Evolutionary conservation across 441 rosid genomes (phyloP).

Genomic region (Brassica hybrid): DNA sequence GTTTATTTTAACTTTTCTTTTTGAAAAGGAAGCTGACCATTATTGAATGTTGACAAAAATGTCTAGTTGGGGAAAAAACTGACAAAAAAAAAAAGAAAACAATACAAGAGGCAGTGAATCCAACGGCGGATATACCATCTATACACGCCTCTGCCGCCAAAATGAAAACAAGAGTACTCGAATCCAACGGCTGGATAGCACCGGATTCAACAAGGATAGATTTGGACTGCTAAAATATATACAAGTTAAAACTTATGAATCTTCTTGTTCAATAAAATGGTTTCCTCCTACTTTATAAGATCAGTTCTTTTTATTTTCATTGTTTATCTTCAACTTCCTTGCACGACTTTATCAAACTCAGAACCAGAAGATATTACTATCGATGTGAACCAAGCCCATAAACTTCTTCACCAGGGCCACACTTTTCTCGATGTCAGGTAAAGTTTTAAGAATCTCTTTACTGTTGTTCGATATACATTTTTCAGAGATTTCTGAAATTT

Average conservation of each 20-base stretch:
- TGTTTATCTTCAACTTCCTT: constrained; percentile 14
- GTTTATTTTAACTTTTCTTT: too few relatives aligned
- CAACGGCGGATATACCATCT: constrained; percentile 11
- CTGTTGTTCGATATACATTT: too few relatives aligned
- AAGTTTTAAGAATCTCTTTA: not conserved
- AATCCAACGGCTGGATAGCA: constrained; percentile 34
- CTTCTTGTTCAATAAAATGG: constrained; percentile 15
- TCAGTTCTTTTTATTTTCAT: constrained; percentile 29
- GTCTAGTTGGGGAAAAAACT: not conserved
- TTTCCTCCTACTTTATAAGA: constrained; percentile 13
- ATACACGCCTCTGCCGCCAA: constrained; percentile 19
- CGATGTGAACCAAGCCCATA: constrained; percentile 55
- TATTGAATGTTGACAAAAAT: not conserved
- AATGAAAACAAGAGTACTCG: constrained; percentile 10
- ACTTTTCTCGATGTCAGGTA: constrained; percentile 68
- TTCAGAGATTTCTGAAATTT: not conserved
- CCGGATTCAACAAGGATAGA: not conserved
- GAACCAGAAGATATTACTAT: constrained; percentile 55
- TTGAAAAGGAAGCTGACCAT: not conserved
- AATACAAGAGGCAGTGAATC: constrained; percentile 23
- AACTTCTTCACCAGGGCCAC: constrained; percentile 60
- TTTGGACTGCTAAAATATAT: not conserved
- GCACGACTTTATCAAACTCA: constrained; percentile 38
- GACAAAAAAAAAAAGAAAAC: not conserved
- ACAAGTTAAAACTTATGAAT: not conserved